Evolutionary conservation across 805 yeast species (phyloP), one percentile per base, ranked within the genome.

Genomic region (Saccharomycopsis malanga): DNA sequence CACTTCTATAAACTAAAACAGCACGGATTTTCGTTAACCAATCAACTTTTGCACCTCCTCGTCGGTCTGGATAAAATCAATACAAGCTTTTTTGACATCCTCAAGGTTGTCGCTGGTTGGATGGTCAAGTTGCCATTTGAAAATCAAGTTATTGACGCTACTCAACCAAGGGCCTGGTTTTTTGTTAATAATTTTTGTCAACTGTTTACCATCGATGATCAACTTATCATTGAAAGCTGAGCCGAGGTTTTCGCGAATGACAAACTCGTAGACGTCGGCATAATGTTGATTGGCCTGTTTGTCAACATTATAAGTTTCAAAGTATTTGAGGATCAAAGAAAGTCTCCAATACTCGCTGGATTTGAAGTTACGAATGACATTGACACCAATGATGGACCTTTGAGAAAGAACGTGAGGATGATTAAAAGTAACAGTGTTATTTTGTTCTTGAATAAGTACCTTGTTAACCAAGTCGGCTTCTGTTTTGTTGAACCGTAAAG

Each of bases 121-220:
- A 56, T 87, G 63, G 53, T 82, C 88, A 46, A 89, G 66, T 64
- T 89, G 96, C 88, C 89, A 85, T 17, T 70, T 62, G 27, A 87
- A 61, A 4, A 85, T 70, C 39, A 71, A 62, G 4, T 77, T 76
- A 49, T 77, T 72, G 6, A 80, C 63, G 6, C 63, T 63, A 6
- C 76, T 70, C 73, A 91, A 70, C 96, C 97, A 88, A 4, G 89
- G 88, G 0, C 98, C 98, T 0, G 91, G 86, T 58, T 82, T 83
- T 46, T 69, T 67, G 20, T 70, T 64, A 24, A 84, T 62, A 18
- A 68, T 62, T 37, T 67, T 63, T 44, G 74, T 66, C 39, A 91
- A 62, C 39, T 76, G 74, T 55, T 84, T 87, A 14, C 98, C 95
- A 61, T 86, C 87, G 10, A 89, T 62, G 4, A 86, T 54, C 1